These are phyloP conservation scores for Asterionellopsis glacialis DNA, from an alignment of 108 stramenopile genomes.

Conservation along the genomic window DNA sequence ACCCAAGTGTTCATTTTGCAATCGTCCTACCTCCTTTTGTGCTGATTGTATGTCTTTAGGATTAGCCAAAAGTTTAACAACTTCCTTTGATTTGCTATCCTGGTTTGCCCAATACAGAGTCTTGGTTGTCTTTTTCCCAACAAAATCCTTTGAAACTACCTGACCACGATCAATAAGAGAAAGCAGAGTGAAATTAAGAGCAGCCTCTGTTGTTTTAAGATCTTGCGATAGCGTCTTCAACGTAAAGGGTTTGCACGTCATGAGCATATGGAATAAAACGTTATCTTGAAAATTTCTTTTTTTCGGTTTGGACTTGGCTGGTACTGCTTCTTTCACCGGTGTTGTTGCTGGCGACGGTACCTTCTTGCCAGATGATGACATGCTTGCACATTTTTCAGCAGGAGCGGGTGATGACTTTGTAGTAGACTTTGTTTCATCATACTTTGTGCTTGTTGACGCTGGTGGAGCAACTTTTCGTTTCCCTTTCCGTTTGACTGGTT, in stretches of 20 bases:
- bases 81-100: conserved; percentile 27
- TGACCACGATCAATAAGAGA: conserved; percentile 61
- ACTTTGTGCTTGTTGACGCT: too few species aligned
- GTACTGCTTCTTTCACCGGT: too few species aligned
- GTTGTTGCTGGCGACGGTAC: too few species aligned
- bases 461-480: too few species aligned
- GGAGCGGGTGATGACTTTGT: too few species aligned
- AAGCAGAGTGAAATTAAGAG: conserved; percentile 59
- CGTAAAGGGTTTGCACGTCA: conserved; percentile 61
- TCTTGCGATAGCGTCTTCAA: conserved; percentile 59
- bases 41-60: conserved; percentile 32
- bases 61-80: conserved; percentile 23
- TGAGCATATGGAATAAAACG: conserved; percentile 57
- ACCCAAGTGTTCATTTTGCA: conserved; percentile 18
- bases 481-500: too few species aligned
- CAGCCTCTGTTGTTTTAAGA: conserved; percentile 50
- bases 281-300: conserved; percentile 67
- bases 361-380: too few species aligned
- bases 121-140: conserved; percentile 38
- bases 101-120: conserved; percentile 69
- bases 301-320: conserved; percentile 19
- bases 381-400: too few species aligned
- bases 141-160: conserved; percentile 67
- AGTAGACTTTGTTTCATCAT: too few species aligned
- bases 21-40: conserved; percentile 10